phyloP scores from a whole-genome alignment of 1,284 basidiomycete genomes.

The Ustilago lituana region DNA sequence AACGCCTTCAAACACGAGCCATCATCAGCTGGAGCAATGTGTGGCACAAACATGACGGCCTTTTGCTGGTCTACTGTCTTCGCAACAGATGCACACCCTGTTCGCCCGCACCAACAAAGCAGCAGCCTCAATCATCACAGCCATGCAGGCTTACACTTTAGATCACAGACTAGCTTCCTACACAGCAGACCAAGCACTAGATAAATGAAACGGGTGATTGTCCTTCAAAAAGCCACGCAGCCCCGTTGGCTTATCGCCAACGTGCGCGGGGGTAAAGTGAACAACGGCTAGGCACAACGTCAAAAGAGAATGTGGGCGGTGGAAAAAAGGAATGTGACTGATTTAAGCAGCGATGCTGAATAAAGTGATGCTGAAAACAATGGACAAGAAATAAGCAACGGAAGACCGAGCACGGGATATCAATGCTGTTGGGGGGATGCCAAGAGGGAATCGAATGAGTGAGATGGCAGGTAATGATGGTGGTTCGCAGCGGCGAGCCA shows the following conservation, averaged over 20 bases:
- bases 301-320: slow-evolving; percentile 1
- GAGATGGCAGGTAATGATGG: slow-evolving; percentile 4
- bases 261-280: neutral
- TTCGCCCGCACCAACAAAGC: too few species aligned
- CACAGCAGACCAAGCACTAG: neutral
- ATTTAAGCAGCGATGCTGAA: neutral
- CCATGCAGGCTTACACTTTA: too few species aligned
- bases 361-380: neutral
- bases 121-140: too few species aligned
- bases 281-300: neutral
- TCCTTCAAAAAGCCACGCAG: too few species aligned
- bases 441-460: neutral
- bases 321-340: slow-evolving; percentile 3
- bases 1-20: too few species aligned
- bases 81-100: too few species aligned
- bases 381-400: neutral
- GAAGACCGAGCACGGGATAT: neutral
- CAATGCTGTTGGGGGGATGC: slow-evolving; percentile 14
- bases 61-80: too few species aligned
- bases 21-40: too few species aligned
- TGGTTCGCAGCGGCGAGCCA: too few species aligned
- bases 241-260: too few species aligned
- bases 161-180: too few species aligned
- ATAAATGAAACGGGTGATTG: neutral
- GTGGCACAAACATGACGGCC: too few species aligned